Conservation (phyloP, 192 early-diverging fungal genomes). For the Entomortierella parvispora region DNA sequence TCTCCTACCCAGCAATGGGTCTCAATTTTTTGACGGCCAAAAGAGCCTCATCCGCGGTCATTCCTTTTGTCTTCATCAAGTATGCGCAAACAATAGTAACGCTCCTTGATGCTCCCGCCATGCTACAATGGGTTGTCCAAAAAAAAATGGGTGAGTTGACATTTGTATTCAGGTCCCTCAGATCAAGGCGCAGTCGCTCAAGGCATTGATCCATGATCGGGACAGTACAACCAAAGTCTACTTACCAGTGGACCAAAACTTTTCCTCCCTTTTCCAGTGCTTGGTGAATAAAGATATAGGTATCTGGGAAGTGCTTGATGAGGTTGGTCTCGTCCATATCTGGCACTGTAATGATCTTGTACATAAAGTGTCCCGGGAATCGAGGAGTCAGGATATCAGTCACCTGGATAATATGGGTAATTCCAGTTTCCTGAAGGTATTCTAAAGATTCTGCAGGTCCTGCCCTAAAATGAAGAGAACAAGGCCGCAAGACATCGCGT, state of each 20-base stretch:
- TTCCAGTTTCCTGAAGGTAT: conserved; percentile 18
- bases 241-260: conserved; percentile 76
- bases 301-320: conserved; percentile 75
- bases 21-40: conserved; percentile 46
- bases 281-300: conserved; percentile 65
- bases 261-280: conserved; percentile 57
- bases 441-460: conserved; percentile 21
- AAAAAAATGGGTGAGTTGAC: neutral
- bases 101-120: conserved; percentile 73
- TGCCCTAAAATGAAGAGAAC: neutral
- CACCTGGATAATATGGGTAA: conserved; percentile 44
- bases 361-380: conserved; percentile 58
- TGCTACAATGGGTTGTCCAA: neutral
- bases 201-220: neutral
- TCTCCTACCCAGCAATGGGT: conserved; percentile 58
- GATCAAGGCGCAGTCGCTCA: neutral
- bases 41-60: conserved; percentile 62
- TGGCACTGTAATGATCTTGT: conserved; percentile 64
- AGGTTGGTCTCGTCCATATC: conserved; percentile 74
- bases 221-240: conserved; percentile 24
- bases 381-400: conserved; percentile 20
- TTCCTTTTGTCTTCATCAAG: conserved; percentile 66
- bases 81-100: conserved; percentile 72
- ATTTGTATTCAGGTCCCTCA: neutral
- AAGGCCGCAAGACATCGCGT: no score